A percentile compares a stretch with the other conserved stretches of the same genome.
phyloP scores from a whole-genome alignment of 2,329 filamentous ascomycete species.

The Mollisia scopiformis region DNA sequence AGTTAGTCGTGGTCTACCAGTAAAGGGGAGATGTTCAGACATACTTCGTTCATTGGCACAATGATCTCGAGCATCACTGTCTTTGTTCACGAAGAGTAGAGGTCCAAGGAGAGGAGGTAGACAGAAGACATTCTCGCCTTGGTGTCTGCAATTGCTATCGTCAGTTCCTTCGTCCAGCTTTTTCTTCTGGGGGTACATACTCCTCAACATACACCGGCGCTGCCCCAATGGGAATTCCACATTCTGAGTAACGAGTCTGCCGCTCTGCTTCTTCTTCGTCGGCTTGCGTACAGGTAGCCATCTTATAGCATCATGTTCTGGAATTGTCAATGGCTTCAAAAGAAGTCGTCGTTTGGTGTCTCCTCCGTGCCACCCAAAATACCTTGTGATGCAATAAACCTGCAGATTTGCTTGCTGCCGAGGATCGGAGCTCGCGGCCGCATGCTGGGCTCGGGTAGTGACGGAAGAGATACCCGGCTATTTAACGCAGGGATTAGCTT shows the following conservation, averaged over 20 bases:
- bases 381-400: not conserved
- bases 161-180: not conserved
- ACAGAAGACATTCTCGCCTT: slow-evolving; percentile 29
- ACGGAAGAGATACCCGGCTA: too few relatives aligned
- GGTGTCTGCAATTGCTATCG: slow-evolving; percentile 16
- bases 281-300: not conserved
- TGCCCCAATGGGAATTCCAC: slow-evolving; percentile 49
- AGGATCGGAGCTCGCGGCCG: not conserved
- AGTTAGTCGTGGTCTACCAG: not conserved
- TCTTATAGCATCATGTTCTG: not conserved
- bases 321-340: not conserved
- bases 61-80: slow-evolving; percentile 64
- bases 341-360: not conserved
- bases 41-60: slow-evolving; percentile 52
- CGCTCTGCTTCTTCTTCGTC: slow-evolving; percentile 19
- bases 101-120: slow-evolving; percentile 46
- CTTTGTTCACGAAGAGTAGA: slow-evolving; percentile 67
- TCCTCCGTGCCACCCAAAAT: not conserved
- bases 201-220: slow-evolving; percentile 41
- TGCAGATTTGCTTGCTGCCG: not conserved
- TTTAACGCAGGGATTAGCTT: too few relatives aligned
- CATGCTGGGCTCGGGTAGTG: too few relatives aligned
- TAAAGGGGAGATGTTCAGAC: not conserved
- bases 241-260: slow-evolving; percentile 46
- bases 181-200: slow-evolving; percentile 7